Percentiles rank a stretch among this genome's conserved stretches.
phyloP scores from a whole-genome alignment of 1,284 basidiomycete genomes.

The Melampsora larici-populina region DNA sequence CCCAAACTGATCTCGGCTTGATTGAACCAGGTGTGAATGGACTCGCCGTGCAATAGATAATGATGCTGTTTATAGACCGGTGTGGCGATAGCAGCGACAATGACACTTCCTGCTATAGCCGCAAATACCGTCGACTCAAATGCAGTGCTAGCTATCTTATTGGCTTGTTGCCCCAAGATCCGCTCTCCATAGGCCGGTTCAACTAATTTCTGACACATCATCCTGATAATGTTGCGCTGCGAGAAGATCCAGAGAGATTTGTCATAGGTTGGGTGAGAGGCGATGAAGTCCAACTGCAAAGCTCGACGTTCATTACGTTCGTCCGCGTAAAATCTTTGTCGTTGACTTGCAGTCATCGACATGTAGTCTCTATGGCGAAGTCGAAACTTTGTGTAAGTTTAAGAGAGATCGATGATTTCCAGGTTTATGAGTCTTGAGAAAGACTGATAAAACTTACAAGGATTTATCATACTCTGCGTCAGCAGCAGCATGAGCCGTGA shows the following conservation, averaged over 20 bases:
- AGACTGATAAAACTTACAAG: conserved; percentile 10
- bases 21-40: conserved; percentile 39
- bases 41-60: conserved; percentile 27
- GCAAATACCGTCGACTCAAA: conserved; percentile 74
- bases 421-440: not conserved
- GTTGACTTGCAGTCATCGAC: conserved; percentile 39
- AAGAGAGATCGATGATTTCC: too few relatives aligned
- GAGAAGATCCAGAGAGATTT: conserved; percentile 85
- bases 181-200: conserved; percentile 68
- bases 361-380: conserved; percentile 21
- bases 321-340: conserved; percentile 55
- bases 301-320: conserved; percentile 70
- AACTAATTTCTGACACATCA: conserved; percentile 77
- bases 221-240: conserved; percentile 72
- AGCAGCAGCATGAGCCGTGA: not conserved
- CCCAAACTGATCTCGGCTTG: conserved; percentile 62
- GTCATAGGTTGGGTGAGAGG: conserved; percentile 83
- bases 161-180: conserved; percentile 25
- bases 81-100: conserved; percentile 79
- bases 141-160: conserved; percentile 62
- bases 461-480: conserved; percentile 31
- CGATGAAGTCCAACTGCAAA: conserved; percentile 80
- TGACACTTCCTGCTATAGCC: conserved; percentile 76
- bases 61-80: conserved; percentile 72
- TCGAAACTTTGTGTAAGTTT: not conserved